Evolutionary conservation across 2,329 filamentous ascomycete species (phyloP), one percentile per base, ranked within the genome.

Genomic region (Macroventuria anomochaeta): DNA sequence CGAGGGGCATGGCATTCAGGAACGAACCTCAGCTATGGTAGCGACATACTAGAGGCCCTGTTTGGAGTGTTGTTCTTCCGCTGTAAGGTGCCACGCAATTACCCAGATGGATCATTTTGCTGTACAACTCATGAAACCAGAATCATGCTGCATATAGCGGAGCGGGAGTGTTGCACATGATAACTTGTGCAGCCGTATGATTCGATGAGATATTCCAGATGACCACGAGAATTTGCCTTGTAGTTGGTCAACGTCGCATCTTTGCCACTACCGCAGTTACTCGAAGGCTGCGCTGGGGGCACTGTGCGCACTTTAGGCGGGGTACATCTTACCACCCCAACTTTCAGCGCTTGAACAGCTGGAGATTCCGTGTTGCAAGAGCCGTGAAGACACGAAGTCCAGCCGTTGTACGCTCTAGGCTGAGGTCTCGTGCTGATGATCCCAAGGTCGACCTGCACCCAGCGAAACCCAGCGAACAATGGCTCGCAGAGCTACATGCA

Each of bases 121-220:
- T 73, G 72, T 73, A 73, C 71, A 75, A 71, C 69, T 66, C 70
- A 73, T 72, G 71, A 74, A 73, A 74, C 69, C 67, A 55, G 64
- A 58, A 68, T 73, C 67, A 73, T 61, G 68, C 67, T 58, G 69
- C 64, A 65, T 65, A 46, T 40, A 61, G 61, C 55, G 49, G 60
- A 57, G 53, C 48, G 53, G 49, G 57, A 51, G 44, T 42, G 71
- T 71, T 51, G 70, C 72, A 74, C 71, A 70, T 74, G 72, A 75
- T 70, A 57, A 55, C 33, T 55, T 59, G 66, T 68, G 65, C 62
- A 46, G 64, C 59, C 55, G 53, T 51, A 61, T 69, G 71, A 73
- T 75, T 75, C 65, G 70, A 64, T 61, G 43, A 34, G 42, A 17
- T 37, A 12, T 48, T 57, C 41, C 72, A 68, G 69, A 68, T 75